Percentiles rank a stretch among this genome's conserved stretches.
phyloP scores from a whole-genome alignment of 768 basidiomycete genomes.

The Boletus subparvulus region DNA sequence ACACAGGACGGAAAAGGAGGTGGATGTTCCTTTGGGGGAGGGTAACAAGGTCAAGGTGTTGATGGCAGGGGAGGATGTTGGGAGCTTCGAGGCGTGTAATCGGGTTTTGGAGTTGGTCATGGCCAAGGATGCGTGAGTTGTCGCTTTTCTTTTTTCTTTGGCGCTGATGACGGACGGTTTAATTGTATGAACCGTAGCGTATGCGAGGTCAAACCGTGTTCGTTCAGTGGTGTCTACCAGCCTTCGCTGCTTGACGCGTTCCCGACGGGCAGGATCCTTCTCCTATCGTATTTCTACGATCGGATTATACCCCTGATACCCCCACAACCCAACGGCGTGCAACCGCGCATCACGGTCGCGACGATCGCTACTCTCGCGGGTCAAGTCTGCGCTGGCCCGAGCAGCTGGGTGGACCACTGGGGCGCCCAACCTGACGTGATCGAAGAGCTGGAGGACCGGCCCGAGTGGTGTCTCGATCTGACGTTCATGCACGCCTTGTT shows the following conservation, averaged over 20 bases:
- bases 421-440: conserved; percentile 46
- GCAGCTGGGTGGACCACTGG: conserved; percentile 56
- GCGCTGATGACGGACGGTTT: background rate
- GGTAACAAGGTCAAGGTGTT: conserved; percentile 58
- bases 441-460: conserved; percentile 73
- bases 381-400: conserved; percentile 70
- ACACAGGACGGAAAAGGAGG: conserved; percentile 55
- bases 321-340: conserved; percentile 16
- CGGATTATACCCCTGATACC: conserved; percentile 77
- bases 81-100: conserved; percentile 84
- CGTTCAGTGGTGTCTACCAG: conserved; percentile 97
- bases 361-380: conserved; percentile 64
- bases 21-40: conserved; percentile 58
- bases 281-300: conserved; percentile 99
- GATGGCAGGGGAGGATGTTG: conserved; percentile 83
- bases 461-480: conserved; percentile 94
- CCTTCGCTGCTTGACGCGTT: conserved; percentile 89
- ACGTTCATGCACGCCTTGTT: conserved; percentile 93
- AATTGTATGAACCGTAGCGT: conserved; percentile 43
- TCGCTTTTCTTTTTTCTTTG: background rate
- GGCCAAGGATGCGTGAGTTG: conserved; percentile 86
- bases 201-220: conserved; percentile 91
- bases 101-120: conserved; percentile 83
- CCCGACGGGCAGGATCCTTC: conserved; percentile 77
- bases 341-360: conserved; percentile 45